Evolutionary conservation across 2,329 filamentous ascomycete genomes (phyloP).

Genomic region (Dothistroma septosporum): DNA sequence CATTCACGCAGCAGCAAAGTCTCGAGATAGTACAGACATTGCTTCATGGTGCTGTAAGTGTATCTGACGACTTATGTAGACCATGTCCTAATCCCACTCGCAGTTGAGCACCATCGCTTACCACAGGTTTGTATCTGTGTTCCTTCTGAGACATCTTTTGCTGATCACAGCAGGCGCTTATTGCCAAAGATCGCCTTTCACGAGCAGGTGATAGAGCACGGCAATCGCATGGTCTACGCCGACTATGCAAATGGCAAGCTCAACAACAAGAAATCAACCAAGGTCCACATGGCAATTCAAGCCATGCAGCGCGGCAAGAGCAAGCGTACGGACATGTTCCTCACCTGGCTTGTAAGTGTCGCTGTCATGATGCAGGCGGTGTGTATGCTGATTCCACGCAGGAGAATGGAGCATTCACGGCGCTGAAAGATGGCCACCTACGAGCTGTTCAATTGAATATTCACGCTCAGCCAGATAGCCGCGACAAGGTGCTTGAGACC

Average conservation of each 20-base stretch:
- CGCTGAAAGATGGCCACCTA: conserved; percentile 41
- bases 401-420: conserved; percentile 49
- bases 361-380: neutral
- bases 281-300: conserved; percentile 29
- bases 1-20: conserved; percentile 42
- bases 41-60: conserved; percentile 45
- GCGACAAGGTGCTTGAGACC: conserved; percentile 42
- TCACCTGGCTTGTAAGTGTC: conserved; percentile 46
- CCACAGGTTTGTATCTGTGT: conserved; percentile 22
- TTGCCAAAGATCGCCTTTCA: conserved; percentile 35
- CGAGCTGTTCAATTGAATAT: conserved; percentile 47
- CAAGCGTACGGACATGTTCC: conserved; percentile 41
- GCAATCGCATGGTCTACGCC: conserved; percentile 29
- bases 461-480: conserved; percentile 37
- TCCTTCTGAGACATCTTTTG: neutral
- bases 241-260: conserved; percentile 30
- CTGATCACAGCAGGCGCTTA: conserved; percentile 27
- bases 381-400: conserved; percentile 32
- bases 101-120: conserved; percentile 37
- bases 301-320: conserved; percentile 41
- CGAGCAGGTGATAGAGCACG: conserved; percentile 26
- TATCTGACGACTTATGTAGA: neutral
- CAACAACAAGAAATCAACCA: conserved; percentile 2
- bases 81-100: conserved; percentile 5
- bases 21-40: conserved; percentile 47